Conservation (phyloP, 495 filamentous ascomycete species). For the Aspergillus wentii region DNA sequence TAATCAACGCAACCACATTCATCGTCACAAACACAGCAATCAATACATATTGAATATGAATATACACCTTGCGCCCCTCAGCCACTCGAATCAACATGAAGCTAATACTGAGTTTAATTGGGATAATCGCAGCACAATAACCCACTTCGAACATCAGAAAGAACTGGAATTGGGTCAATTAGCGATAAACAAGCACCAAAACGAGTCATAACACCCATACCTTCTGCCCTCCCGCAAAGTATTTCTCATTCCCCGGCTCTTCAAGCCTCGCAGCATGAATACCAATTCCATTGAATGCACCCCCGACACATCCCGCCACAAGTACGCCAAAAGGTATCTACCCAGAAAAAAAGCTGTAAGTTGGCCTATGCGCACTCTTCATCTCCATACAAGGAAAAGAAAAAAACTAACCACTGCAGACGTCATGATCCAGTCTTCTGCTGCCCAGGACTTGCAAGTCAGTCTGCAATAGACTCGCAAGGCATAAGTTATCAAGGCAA, state of each 20-base stretch:
- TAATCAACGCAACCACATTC: slow-evolving; percentile 21
- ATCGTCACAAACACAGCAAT: slow-evolving; percentile 14
- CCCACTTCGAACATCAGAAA: slow-evolving; percentile 24
- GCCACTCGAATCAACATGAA: slow-evolving; percentile 24
- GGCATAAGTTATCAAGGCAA: slow-evolving; percentile 12
- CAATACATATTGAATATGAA: slow-evolving; percentile 15
- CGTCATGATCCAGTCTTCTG: slow-evolving; percentile 24
- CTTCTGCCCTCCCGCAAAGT: slow-evolving; percentile 13
- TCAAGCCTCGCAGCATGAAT: slow-evolving; percentile 7
- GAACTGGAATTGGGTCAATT: slow-evolving; percentile 7
- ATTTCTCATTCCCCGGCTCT: slow-evolving; percentile 13
- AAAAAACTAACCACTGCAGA: slow-evolving; percentile 17
- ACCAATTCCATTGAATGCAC: slow-evolving; percentile 23
- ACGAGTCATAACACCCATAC: slow-evolving; percentile 1
- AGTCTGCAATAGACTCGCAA: slow-evolving; percentile 17
- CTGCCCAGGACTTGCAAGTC: slow-evolving; percentile 15
- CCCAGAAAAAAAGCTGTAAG: too few relatives aligned
- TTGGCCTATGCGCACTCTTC: too few relatives aligned
- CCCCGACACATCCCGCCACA: slow-evolving; percentile 15
- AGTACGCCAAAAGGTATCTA: slow-evolving; percentile 19
- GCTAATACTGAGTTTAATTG: slow-evolving; percentile 24
- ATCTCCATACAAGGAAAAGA: too few relatives aligned
- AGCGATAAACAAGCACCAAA: too few relatives aligned
- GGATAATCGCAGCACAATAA: slow-evolving; percentile 22
- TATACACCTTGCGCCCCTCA: slow-evolving; percentile 15